A percentile compares a stretch with the other conserved stretches of the same genome.
These are phyloP conservation scores for Arthrobotrys conoides DNA, from an alignment of 2,329 filamentous ascomycete genomes.

Conservation along the genomic window DNA sequence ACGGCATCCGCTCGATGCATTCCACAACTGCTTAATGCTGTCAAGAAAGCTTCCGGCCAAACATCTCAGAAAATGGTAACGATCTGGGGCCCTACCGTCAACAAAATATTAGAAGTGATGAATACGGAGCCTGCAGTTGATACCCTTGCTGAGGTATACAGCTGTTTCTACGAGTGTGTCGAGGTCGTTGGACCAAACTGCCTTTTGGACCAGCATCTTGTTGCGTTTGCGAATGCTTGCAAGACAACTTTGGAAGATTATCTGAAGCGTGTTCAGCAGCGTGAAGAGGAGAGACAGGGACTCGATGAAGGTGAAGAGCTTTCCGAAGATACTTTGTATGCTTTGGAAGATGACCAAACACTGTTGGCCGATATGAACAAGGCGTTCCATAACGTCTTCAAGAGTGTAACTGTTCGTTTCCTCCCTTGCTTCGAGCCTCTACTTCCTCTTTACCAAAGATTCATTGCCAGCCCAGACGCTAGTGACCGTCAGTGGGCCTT, in stretches of 20 bases:
- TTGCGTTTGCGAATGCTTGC: slow-evolving; percentile 86
- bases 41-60: slow-evolving; percentile 89
- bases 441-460: slow-evolving; percentile 85
- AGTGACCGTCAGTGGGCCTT: slow-evolving; percentile 99
- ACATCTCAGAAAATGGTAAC: slow-evolving; percentile 83
- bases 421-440: slow-evolving; percentile 89
- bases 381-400: slow-evolving; percentile 98
- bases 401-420: slow-evolving; percentile 89
- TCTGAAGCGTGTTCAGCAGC: slow-evolving; percentile 84
- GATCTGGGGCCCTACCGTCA: slow-evolving; percentile 87
- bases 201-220: slow-evolving; percentile 83
- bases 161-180: slow-evolving; percentile 98
- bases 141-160: slow-evolving; percentile 98
- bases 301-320: slow-evolving; percentile 92
- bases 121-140: slow-evolving; percentile 91
- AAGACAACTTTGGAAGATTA: slow-evolving; percentile 92
- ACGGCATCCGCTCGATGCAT: slow-evolving; percentile 96
- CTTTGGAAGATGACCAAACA: slow-evolving; percentile 97
- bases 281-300: slow-evolving; percentile 86
- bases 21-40: slow-evolving; percentile 90
- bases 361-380: slow-evolving; percentile 99
- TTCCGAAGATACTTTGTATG: slow-evolving; percentile 86
- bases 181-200: slow-evolving; percentile 92
- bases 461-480: slow-evolving; percentile 83
- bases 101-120: slow-evolving; percentile 92